Percentiles rank a stretch among this genome's conserved stretches.
Evolutionary conservation across 257 asterid species (phyloP).

Genomic region (Penstemon davidsonii): DNA sequence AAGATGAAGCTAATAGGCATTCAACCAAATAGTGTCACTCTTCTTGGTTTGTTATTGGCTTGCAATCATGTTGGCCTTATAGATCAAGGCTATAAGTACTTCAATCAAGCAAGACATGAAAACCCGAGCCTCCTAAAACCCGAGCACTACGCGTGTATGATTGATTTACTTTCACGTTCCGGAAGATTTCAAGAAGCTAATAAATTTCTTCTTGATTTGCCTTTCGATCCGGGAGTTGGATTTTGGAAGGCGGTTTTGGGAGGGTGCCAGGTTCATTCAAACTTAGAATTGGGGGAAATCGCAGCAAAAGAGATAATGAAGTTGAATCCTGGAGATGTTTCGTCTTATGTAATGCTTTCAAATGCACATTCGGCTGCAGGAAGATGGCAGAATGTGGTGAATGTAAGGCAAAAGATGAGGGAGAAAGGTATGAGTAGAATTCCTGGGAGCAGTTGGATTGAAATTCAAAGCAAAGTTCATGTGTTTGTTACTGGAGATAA

Average conservation of each 20-base stretch:
- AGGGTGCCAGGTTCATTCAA: slow-evolving; percentile 73
- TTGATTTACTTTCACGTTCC: slow-evolving; percentile 70
- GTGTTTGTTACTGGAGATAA: slow-evolving; percentile 67
- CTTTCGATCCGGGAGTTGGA: slow-evolving; percentile 78
- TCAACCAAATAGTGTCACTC: slow-evolving; percentile 58
- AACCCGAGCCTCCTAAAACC: slow-evolving; percentile 45
- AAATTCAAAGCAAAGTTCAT: slow-evolving; percentile 50
- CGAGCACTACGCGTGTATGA: slow-evolving; percentile 85
- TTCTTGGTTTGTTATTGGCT: slow-evolving; percentile 68
- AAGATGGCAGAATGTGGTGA: slow-evolving; percentile 58
- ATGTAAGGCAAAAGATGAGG: slow-evolving; percentile 56
- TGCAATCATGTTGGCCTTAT: slow-evolving; percentile 74
- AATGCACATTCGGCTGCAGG: slow-evolving; percentile 82
- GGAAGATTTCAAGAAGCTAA: slow-evolving; percentile 73
- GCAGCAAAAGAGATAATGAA: slow-evolving; percentile 60
- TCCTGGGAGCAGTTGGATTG: slow-evolving; percentile 92
- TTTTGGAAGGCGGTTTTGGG: slow-evolving; percentile 91
- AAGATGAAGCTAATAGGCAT: slow-evolving; percentile 45
- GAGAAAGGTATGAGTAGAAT: slow-evolving; percentile 57
- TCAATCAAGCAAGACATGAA: slow-evolving; percentile 43
- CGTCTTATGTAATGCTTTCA: slow-evolving; percentile 89
- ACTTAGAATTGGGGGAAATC: slow-evolving; percentile 52
- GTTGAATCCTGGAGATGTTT: slow-evolving; percentile 72
- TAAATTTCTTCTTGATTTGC: slow-evolving; percentile 58
- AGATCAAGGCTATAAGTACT: slow-evolving; percentile 54